Evolutionary conservation across 2,329 filamentous ascomycete species (phyloP), one percentile per base, ranked within the genome.

Genomic region (Cladophialophora chaetospira): DNA sequence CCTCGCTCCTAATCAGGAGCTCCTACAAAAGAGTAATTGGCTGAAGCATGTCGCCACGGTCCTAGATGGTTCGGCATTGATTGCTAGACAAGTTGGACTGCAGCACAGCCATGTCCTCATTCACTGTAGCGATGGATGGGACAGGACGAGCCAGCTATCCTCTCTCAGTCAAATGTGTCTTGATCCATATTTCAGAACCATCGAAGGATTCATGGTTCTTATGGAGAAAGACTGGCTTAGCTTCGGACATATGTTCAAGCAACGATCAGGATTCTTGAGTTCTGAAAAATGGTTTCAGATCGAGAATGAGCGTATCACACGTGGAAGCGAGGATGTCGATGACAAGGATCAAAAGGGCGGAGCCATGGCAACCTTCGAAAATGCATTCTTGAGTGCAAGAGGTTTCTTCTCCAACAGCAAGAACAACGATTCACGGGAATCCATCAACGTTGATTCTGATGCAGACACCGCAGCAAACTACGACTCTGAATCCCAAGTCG

Each of bases 81-180:
- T 97, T 65, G 88, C 92, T 26, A 82, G 89, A 28, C 90, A 94
- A 66, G 87, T 99, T 29, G 94, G 91, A 26, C 86, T 97, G 56
- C 88, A 91, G 63, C 93, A 97, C 69, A 96, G 92, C 1, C 91
- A 99, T 70, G 93, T 96, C 9, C 77, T 99, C 43, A 96, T 99
- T 46, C 94, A 99, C 73, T 99, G 94, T 73, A 97, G 94, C 2
- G 94, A 99, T 73, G 94, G 94, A 3, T 99, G 94, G 94, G 94
- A 99, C 73, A 88, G 94, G 48, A 99, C 94, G 5, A 93, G 91
- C 67, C 94, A 99, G 74, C 81, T 99, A 49, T 95, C 92, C 67
- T 91, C 92, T 3, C 76, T 99, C 55, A 88, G 91, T 54, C 92
- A 99, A 74, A 81, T 99, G 35, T 93, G 96, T 78, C 82, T 99